Evolutionary conservation across 495 filamentous ascomycete species (phyloP).

Genomic region (Penicillium daleae): DNA sequence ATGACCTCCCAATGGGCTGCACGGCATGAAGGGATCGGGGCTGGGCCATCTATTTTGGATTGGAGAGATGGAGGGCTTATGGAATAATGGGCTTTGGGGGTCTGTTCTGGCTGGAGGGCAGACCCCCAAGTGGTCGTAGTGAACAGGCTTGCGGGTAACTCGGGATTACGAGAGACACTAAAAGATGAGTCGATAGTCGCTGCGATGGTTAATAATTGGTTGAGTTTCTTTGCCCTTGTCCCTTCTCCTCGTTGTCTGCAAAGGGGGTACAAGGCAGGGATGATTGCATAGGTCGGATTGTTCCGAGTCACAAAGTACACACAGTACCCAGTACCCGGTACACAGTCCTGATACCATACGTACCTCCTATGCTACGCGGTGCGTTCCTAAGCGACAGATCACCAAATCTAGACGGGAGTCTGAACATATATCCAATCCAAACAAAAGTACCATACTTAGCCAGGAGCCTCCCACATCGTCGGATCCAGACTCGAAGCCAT

Average conservation of each 20-base stretch:
- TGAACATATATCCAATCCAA: not conserved
- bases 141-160: no score
- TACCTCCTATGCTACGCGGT: not conserved
- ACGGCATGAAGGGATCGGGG: constrained; percentile 26
- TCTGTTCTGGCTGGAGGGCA: no score
- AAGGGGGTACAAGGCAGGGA: constrained; percentile 1
- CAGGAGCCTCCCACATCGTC: constrained; percentile 4
- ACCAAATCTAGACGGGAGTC: not conserved
- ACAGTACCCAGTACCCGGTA: no score
- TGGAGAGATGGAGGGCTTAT: no score
- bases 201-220: no score
- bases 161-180: no score
- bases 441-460: constrained; percentile 18
- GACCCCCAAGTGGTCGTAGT: no score
- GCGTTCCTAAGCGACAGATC: not conserved
- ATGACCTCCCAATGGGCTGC: constrained; percentile 20
- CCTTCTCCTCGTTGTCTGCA: not conserved
- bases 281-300: not conserved
- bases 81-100: no score
- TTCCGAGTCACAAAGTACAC: not conserved
- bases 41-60: no score
- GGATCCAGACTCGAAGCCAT: constrained; percentile 26
- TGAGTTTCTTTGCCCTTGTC: no score
- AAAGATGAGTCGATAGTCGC: no score
- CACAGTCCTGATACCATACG: no score